These are phyloP conservation scores for Chytriomyces confervae DNA, from an alignment of 192 early-diverging fungal species.

Conservation along the genomic window DNA sequence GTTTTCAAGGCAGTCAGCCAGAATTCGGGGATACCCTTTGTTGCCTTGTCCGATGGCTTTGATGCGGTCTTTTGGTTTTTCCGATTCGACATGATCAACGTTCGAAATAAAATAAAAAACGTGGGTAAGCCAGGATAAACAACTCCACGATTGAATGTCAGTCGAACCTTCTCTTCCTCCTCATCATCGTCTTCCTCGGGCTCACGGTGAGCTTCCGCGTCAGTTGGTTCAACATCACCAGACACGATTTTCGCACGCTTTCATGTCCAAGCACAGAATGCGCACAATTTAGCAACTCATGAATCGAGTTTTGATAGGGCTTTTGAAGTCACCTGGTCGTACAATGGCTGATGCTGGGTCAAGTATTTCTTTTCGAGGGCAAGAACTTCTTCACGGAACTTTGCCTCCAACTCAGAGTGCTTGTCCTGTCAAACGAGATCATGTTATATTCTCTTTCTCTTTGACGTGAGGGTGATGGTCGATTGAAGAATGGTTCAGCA, in stretches of 20 bases:
- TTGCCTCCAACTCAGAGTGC: conserved; percentile 80
- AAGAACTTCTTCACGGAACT: conserved; percentile 93
- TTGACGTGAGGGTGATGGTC: neutral
- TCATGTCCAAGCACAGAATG: no score
- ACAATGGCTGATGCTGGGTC: conserved; percentile 83
- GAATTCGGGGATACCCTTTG: conserved; percentile 89
- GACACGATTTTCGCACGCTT: conserved; percentile 78
- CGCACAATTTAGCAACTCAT: neutral
- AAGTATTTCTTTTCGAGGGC: conserved; percentile 97
- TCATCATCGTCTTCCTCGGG: conserved; percentile 63
- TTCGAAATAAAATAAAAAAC: no score
- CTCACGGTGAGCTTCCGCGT: conserved; percentile 76
- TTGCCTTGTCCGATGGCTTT: conserved; percentile 7
- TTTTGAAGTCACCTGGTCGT: conserved; percentile 60
- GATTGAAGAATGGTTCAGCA: neutral
- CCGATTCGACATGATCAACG: no score
- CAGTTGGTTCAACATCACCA: conserved; percentile 89
- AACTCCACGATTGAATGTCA: neutral
- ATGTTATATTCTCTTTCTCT: no score
- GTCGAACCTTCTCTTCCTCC: conserved; percentile 34
- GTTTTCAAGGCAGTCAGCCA: conserved; percentile 94
- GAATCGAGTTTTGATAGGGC: neutral
- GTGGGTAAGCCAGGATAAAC: neutral
- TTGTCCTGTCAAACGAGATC: conserved; percentile 53
- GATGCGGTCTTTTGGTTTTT: neutral